Conservation (phyloP, 306 rosid genomes). For the Rosa lucieae region DNA sequence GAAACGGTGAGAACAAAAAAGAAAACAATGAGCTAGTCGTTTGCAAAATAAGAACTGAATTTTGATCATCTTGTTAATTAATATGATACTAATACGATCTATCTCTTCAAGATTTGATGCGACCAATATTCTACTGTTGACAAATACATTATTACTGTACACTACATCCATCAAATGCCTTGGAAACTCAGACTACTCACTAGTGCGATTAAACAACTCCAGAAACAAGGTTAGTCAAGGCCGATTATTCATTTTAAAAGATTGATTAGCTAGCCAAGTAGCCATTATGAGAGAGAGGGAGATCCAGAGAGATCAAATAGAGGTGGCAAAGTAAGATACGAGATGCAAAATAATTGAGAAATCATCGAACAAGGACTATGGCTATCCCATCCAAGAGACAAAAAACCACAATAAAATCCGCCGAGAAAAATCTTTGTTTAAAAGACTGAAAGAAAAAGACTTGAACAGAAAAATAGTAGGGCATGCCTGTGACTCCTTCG, state of each 20-base stretch:
- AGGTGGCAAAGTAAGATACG: conserved; percentile 4
- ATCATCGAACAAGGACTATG: conserved; percentile 31
- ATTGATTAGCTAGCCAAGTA: background rate
- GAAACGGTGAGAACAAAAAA: background rate
- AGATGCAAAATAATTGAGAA: conserved; percentile 23
- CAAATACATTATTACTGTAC: background rate
- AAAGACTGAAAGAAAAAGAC: background rate
- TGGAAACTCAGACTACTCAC: background rate
- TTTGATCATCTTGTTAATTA: background rate
- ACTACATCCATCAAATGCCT: conserved; percentile 9
- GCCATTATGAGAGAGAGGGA: background rate
- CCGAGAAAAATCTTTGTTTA: conserved; percentile 18
- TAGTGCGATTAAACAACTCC: background rate
- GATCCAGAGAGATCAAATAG: background rate
- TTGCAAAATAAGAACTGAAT: background rate
- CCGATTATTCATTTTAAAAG: background rate
- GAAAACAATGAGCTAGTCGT: background rate
- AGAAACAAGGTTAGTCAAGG: conserved; percentile 18
- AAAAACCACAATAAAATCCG: conserved; percentile 25
- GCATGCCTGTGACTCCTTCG: conserved; percentile 12
- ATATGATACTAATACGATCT: background rate
- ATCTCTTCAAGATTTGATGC: background rate
- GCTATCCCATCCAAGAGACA: conserved; percentile 38
- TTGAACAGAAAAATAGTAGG: conserved; percentile 13
- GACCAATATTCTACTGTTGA: background rate